phyloP scores from a whole-genome alignment of 1,139 yeast genomes.

The Saccharomyces hybrid region DNA sequence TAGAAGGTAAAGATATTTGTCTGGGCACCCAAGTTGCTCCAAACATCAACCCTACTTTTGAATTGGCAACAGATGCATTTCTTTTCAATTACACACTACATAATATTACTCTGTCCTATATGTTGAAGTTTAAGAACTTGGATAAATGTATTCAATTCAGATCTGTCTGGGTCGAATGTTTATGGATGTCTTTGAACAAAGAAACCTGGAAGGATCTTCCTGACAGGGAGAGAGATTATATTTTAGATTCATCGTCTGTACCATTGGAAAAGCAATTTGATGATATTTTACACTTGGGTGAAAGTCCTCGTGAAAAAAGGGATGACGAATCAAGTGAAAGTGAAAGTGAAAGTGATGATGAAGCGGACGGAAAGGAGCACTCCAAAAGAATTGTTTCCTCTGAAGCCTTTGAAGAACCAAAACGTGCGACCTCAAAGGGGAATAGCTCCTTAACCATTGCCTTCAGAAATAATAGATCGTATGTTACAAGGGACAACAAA shows the following conservation, averaged over 20 bases:
- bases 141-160: slow-evolving; percentile 46
- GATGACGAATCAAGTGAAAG: slow-evolving; percentile 24
- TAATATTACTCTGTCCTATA: slow-evolving; percentile 48
- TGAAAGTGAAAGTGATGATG: slow-evolving; percentile 24
- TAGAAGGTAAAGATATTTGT: slow-evolving; percentile 29
- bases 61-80: slow-evolving; percentile 49
- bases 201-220: slow-evolving; percentile 41
- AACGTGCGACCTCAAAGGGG: slow-evolving; percentile 31
- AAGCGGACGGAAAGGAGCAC: slow-evolving; percentile 22
- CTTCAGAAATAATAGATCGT: slow-evolving; percentile 59
- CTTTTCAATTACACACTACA: slow-evolving; percentile 51
- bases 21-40: slow-evolving; percentile 42
- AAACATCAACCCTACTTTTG: slow-evolving; percentile 58
- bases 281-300: slow-evolving; percentile 30
- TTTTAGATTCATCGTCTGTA: slow-evolving; percentile 40
- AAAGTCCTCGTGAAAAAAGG: neutral
- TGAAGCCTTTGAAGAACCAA: slow-evolving; percentile 28
- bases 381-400: slow-evolving; percentile 16
- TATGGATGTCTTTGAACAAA: slow-evolving; percentile 57
- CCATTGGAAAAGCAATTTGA: slow-evolving; percentile 31
- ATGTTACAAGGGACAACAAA: slow-evolving; percentile 68
- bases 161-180: slow-evolving; percentile 40
- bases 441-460: slow-evolving; percentile 62
- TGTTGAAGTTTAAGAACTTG: slow-evolving; percentile 44
- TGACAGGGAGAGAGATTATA: slow-evolving; percentile 41